Base-by-base conservation (phyloP, 306 rosid genomes). In the Senna siamea region DNA sequence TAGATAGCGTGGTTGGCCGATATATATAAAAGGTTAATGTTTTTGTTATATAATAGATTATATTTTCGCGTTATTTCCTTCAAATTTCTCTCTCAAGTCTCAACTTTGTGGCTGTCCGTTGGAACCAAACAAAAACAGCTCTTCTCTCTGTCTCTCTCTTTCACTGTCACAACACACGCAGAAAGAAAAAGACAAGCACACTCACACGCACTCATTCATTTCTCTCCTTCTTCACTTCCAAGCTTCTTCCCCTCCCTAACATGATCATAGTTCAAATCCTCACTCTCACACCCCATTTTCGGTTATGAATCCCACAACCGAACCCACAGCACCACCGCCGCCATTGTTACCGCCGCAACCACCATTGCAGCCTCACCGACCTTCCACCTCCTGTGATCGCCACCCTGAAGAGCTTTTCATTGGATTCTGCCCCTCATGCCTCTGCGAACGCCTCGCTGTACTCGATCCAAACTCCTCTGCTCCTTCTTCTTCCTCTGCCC, bases 391-490 rank as follows among this genome's bases (percentile, higher is more conserved):
- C 76, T 86, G 91, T 32, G 84, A 73, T 57, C 88, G 82, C 11
- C 91, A 86, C 61, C 94, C 99, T 1, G 87, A 92, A 19, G 94
- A 89, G 76, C 75, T 77, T 17, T 89, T 89, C 87, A 86, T 91
- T 7, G 91, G 91, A 26, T 89, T 89, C 79, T 89, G 94, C 83
- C 94, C 94, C 63, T 84, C 84, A 86, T 89, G 94, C 89, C 94
- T 89, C 75, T 89, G 91, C 94, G 91, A 89, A 35, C 91, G 94
- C 37, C 94, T 89, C 18, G 83, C 91, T 43, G 80, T 85, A 40
- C 87, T 89, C 82, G 87, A 86, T 47, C 89, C 90, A 22, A 54
- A 76, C 32, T 32, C 87, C 56, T 81, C 89, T 13, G 53, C 90
- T 41, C 4, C 87, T 5, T 58, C 92, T 5, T 78, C 93, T 7